phyloP scores from a whole-genome alignment of 352 stramenopile species.

The Poterioochromonas sp. region DNA sequence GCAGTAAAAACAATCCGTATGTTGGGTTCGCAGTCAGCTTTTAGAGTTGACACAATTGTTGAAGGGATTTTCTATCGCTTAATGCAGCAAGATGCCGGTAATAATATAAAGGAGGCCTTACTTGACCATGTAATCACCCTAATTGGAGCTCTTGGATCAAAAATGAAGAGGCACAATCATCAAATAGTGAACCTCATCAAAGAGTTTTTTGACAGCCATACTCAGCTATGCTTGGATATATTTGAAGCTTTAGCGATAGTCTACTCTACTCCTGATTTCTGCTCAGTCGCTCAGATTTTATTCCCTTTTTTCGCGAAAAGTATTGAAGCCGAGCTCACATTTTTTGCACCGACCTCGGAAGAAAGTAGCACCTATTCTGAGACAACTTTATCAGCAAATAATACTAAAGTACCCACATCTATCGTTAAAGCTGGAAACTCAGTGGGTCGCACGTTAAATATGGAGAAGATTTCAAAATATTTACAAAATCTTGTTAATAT shows the following conservation, averaged over 20 bases:
- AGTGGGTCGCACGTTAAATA: too few relatives aligned
- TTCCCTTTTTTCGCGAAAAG: slow-evolving; percentile 68
- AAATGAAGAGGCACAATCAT: slow-evolving; percentile 72
- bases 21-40: slow-evolving; percentile 64
- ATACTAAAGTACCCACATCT: neutral
- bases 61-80: slow-evolving; percentile 71
- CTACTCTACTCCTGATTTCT: slow-evolving; percentile 52
- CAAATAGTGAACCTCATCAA: slow-evolving; percentile 71
- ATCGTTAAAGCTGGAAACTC: neutral
- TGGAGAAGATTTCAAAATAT: neutral
- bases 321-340: slow-evolving; percentile 49
- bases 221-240: slow-evolving; percentile 69
- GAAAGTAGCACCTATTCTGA: neutral
- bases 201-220: slow-evolving; percentile 64
- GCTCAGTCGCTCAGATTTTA: slow-evolving; percentile 66
- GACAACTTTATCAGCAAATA: neutral
- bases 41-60: slow-evolving; percentile 75
- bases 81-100: slow-evolving; percentile 58
- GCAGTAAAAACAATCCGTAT: slow-evolving; percentile 81
- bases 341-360: too few relatives aligned
- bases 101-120: slow-evolving; percentile 47
- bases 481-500: slow-evolving; percentile 9
- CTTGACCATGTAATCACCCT: slow-evolving; percentile 39
- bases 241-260: slow-evolving; percentile 70
- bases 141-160: slow-evolving; percentile 48